Percentiles rank a stretch among this genome's conserved stretches.
These are phyloP conservation scores for Dictyostelium purpureum DNA, from an alignment of 78 protist genomes.

Conservation along the genomic window DNA sequence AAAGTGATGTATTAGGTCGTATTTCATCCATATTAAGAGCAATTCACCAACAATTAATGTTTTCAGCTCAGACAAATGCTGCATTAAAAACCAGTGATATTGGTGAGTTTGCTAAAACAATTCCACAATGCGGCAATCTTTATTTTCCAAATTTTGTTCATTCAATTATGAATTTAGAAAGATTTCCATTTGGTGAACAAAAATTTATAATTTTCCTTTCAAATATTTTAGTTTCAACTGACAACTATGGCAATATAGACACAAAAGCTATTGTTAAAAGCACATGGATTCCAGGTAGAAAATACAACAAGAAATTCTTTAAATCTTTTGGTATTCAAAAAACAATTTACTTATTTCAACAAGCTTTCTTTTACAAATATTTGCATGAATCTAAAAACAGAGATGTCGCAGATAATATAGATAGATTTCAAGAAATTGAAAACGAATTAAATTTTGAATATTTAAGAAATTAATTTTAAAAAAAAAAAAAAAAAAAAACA, in stretches of 20 bases:
- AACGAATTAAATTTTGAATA: too few relatives aligned
- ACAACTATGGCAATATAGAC: not conserved
- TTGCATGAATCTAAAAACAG: too few relatives aligned
- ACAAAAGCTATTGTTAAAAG: not conserved
- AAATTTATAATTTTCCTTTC: slow-evolving; percentile 16
- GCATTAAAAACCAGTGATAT: slow-evolving; percentile 3
- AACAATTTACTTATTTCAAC: not conserved
- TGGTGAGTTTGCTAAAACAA: not conserved
- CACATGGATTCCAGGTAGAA: not conserved
- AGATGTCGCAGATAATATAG: too few relatives aligned
- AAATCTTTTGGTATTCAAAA: not conserved
- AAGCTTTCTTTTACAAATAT: not conserved
- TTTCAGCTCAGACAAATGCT: not conserved
- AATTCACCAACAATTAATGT: not conserved
- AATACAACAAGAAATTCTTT: not conserved
- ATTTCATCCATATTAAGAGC: not conserved
- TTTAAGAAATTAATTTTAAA: too few relatives aligned
- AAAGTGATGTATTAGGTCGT: not conserved
- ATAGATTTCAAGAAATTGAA: too few relatives aligned
- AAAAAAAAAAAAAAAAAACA: too few relatives aligned
- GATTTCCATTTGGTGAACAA: slow-evolving; percentile 19
- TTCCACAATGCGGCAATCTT: not conserved
- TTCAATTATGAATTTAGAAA: not conserved
- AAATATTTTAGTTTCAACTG: not conserved
- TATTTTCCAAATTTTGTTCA: not conserved